Evolutionary conservation across 2,329 filamentous ascomycete species (phyloP).

Genomic region (Claviceps cyperi): DNA sequence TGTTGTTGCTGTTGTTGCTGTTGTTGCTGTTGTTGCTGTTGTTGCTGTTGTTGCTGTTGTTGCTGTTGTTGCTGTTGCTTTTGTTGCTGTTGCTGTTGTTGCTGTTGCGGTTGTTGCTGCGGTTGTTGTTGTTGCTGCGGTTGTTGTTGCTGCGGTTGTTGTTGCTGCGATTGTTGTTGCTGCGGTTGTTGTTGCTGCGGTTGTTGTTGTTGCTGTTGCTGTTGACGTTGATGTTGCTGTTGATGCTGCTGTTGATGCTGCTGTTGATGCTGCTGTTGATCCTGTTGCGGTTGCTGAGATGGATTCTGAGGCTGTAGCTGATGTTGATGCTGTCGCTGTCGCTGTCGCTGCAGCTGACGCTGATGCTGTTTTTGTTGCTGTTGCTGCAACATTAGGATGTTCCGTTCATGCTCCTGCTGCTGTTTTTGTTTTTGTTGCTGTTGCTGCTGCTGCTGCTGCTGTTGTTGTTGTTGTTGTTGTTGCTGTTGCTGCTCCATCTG

Average conservation of each 20-base stretch:
- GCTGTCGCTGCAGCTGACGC: not conserved
- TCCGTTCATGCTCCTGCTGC: not conserved
- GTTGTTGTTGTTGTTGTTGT: not conserved
- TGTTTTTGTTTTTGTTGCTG: not conserved
- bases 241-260: not conserved
- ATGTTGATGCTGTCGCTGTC: too few relatives aligned
- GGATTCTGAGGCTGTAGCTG: too few relatives aligned
- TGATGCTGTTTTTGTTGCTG: not conserved
- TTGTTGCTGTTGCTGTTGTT: not conserved
- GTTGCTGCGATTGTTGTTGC: constrained; percentile 1
- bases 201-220: too few relatives aligned
- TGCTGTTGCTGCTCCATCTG: constrained; percentile 6
- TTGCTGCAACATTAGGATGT: not conserved
- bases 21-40: not conserved
- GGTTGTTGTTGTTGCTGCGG: not conserved
- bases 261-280: not conserved
- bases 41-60: not conserved
- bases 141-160: constrained; percentile 5
- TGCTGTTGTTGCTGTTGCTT: not conserved
- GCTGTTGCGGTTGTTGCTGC: not conserved
- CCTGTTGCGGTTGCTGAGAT: too few relatives aligned
- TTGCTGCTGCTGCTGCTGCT: not conserved
- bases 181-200: too few relatives aligned
- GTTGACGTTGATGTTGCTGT: too few relatives aligned
- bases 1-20: not conserved